Base-by-base conservation (phyloP, 768 basidiomycete genomes). In the Mycena haematopus region DNA sequence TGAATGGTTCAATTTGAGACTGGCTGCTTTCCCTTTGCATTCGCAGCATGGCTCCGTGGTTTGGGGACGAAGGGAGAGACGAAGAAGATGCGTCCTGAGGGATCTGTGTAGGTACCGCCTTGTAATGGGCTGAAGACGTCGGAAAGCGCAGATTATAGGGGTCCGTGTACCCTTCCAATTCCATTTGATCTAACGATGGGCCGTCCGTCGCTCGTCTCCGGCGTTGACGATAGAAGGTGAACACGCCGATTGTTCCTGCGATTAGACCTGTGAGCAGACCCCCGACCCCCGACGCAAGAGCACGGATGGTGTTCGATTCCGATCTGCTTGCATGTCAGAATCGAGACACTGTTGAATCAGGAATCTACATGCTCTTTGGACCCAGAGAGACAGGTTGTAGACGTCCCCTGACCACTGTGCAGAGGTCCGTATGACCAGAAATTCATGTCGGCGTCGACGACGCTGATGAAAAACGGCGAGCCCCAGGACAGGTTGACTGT, bases 401-500 rank as follows among this genome's bases (percentile, higher is more conserved):
- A 67, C 65, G 62, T 69, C 72, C 75, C 62, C 67, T 55, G 59
- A 6, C 83, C 86, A 38, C 81, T 81, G 65, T 88, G 86, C 10
- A 87, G 69, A 1, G 86, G 85, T 3, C 87, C 87, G 59, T 83
- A 80, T 2, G 84, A 68, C 87, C 87, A 88, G 21, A 74, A 72
- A 40, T 78, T 77, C 11, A 85, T 85, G 22, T 71, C 73, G 0
- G 83, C 75, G 67, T 88, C 86, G 9, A 76, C 76, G 6, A 88
- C 72, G 36, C 83, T 83, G 33, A 87, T 75, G 69, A 83, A 89
- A 67, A 88, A 89, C 0, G 82, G 80, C 1, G 79, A 78, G 1
- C 52, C 56, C 61, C 55, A 58, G 13, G 58, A 71, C 33, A 82
- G 69, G 58, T 74, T 75, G 19, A 87, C 83, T 1, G 85, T 88